Evolutionary conservation across 306 rosid species (phyloP), one percentile per base, ranked within the genome.

Genomic region (Mimosa bimucronata): DNA sequence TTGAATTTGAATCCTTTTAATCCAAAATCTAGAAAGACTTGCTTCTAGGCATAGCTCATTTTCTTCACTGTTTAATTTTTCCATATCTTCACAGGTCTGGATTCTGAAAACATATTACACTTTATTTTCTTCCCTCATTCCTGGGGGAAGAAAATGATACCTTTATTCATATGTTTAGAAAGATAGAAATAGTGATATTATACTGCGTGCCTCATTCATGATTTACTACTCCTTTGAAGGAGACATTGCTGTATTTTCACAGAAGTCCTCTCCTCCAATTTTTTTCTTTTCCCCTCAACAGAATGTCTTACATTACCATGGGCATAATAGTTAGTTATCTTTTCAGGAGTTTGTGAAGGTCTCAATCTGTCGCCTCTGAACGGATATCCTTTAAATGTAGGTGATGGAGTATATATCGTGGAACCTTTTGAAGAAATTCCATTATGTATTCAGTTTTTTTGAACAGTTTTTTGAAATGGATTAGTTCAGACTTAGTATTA

Each of bases 351-450:
- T 53, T 38, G 26, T 62, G 65, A 82, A 71, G 85, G 71, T 79
- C 77, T 71, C 71, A 77, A 73, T 71, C 52, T 50, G 44, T 77
- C 50, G 68, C 72, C 72, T 15, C 53, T 15, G 48, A 55, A 73
- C 62, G 87, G 81, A 78, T 58, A 70, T 85, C 89, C 86, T 80
- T 23, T 65, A 68, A 76, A 80, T 75, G 93, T 91, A 77, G 73
- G 89, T 78, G 79, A 15, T 50, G 44, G 19, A 44, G 60, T 77
- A 73, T 80, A 23, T 80, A 19, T 69, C 62, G 70, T 45, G 37
- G 55, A 84, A 68, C 80, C 77, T 65, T 73, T 48, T 61, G 25
- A 76, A 70, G 40, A 66, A 31, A 72, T 55, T 64, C 74, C 52
- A 52, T 69, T 26, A 38, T 71, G 26, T 29, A 15, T 60, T 66